phyloP scores from a whole-genome alignment of 352 stramenopile species.

The Pythium plurisporium region DNA sequence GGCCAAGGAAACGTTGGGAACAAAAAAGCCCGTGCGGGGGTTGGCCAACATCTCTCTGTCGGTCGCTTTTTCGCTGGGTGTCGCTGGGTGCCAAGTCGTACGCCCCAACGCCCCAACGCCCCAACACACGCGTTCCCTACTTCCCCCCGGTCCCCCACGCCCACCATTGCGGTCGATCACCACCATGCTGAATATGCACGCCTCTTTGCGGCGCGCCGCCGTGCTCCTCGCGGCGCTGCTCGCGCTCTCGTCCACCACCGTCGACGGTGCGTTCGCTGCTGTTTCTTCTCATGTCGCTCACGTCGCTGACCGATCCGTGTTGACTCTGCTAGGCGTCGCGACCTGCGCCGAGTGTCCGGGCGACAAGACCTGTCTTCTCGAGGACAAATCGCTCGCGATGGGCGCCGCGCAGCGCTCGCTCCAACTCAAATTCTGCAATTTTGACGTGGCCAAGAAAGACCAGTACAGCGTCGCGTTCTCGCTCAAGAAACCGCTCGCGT shows the following conservation, averaged over 20 bases:
- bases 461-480: slow-evolving; percentile 37
- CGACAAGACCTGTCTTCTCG: slow-evolving; percentile 53
- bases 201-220: background rate
- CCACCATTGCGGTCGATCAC: background rate
- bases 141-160: background rate
- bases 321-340: slow-evolving; percentile 26
- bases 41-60: no score
- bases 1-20: background rate
- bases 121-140: no score
- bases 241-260: background rate
- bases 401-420: slow-evolving; percentile 37
- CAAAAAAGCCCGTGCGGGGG: no score
- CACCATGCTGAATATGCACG: background rate
- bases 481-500: slow-evolving; percentile 39
- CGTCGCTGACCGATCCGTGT: background rate
- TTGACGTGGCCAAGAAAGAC: slow-evolving; percentile 27
- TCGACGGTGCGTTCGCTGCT: slow-evolving; percentile 3
- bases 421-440: slow-evolving; percentile 67
- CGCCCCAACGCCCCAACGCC: background rate
- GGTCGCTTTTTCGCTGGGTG: slow-evolving; percentile 1
- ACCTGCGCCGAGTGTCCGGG: slow-evolving; percentile 45
- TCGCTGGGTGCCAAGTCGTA: background rate
- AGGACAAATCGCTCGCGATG: slow-evolving; percentile 31
- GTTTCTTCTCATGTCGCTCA: background rate
- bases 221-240: background rate